Evolutionary conservation across 75 land plant species (phyloP).

Genomic region (Selaginella moellendorffii): DNA sequence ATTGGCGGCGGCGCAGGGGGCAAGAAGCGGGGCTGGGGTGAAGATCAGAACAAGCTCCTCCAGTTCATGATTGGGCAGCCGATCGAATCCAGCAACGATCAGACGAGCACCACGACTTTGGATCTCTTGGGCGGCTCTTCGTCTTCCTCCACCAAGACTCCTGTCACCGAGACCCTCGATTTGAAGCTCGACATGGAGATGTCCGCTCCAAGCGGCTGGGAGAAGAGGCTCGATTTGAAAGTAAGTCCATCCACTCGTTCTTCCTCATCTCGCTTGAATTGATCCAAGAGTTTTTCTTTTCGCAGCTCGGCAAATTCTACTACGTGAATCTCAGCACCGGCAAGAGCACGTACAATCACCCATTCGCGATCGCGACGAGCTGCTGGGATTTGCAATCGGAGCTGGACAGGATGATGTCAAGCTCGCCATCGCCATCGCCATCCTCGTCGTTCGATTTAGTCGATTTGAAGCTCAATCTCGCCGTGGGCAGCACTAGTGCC

Average conservation of each 20-base stretch:
- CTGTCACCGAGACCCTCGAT: background rate
- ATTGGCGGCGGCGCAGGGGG: too few species aligned
- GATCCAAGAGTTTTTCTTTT: too few species aligned
- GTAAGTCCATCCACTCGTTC: background rate
- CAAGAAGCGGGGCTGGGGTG: background rate
- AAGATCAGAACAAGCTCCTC: background rate
- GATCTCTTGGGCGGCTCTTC: constrained; percentile 5
- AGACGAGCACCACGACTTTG: background rate
- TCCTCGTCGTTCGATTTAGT: too few species aligned
- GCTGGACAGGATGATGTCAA: background rate
- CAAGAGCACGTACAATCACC: background rate
- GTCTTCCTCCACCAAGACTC: background rate
- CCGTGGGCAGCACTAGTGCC: background rate
- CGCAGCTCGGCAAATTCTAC: background rate
- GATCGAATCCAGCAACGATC: too few species aligned
- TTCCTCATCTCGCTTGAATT: too few species aligned
- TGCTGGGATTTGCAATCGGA: background rate
- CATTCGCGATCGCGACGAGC: too few species aligned
- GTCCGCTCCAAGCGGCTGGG: constrained; percentile 1
- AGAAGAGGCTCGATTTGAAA: constrained; percentile 3
- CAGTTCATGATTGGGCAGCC: background rate
- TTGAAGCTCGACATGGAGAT: constrained; percentile 3
- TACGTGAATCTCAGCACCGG: constrained; percentile 4
- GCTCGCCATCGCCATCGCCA: background rate
- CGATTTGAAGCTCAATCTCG: background rate